These are phyloP conservation scores for Septoria linicola DNA, from an alignment of 2,329 filamentous ascomycete genomes.

Conservation along the genomic window DNA sequence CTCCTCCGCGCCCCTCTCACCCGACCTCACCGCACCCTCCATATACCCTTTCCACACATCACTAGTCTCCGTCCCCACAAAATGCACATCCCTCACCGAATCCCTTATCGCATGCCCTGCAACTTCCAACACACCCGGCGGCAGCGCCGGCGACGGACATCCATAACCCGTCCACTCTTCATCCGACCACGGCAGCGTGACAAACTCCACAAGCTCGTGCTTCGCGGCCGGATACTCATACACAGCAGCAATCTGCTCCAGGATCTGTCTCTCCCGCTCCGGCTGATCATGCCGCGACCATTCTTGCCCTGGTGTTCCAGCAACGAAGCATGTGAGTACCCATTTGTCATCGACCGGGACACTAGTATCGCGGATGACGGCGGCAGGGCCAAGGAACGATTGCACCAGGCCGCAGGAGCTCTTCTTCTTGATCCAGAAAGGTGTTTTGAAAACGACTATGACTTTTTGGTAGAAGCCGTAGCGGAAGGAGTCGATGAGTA, in stretches of 20 bases:
- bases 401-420: conserved; percentile 49
- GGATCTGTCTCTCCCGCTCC: conserved; percentile 33
- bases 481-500: conserved; percentile 38
- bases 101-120: conserved; percentile 21
- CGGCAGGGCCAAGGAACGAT: conserved; percentile 48
- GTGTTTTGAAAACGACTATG: conserved; percentile 46
- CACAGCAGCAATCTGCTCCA: conserved; percentile 38
- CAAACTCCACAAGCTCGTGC: conserved; percentile 26
- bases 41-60: conserved; percentile 57
- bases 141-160: conserved; percentile 26
- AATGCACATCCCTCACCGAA: conserved; percentile 46
- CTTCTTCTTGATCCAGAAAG: conserved; percentile 48
- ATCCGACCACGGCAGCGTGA: conserved; percentile 35
- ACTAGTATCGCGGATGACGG: conserved; percentile 48
- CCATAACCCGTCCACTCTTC: conserved; percentile 28
- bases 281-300: conserved; percentile 35
- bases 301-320: conserved; percentile 36
- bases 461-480: conserved; percentile 54
- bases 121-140: conserved; percentile 21
- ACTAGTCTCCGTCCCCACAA: conserved; percentile 55
- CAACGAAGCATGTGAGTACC: conserved; percentile 44
- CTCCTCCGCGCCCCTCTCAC: conserved; percentile 49
- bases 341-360: conserved; percentile 21
- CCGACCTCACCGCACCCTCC: conserved; percentile 55
- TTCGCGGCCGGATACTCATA: conserved; percentile 26